These are phyloP conservation scores for Calendula officinalis DNA, from an alignment of 129 eudicot species.

Conservation along the genomic window DNA sequence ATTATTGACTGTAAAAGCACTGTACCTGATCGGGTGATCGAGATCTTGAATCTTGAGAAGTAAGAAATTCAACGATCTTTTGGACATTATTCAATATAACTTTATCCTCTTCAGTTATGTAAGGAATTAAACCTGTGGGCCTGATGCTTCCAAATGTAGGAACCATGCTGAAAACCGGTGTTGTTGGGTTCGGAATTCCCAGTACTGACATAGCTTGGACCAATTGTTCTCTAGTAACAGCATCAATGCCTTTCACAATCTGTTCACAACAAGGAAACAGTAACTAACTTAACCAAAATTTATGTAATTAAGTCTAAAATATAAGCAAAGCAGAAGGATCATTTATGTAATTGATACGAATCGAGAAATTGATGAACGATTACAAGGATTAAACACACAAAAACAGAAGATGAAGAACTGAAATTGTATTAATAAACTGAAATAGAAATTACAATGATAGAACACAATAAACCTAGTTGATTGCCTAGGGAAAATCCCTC, in stretches of 20 bases:
- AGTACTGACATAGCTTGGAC: slow-evolving; percentile 67
- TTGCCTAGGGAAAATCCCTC: too few species aligned
- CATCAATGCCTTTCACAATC: slow-evolving; percentile 99
- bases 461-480: too few species aligned
- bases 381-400: too few species aligned
- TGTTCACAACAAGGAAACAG: slow-evolving; percentile 26
- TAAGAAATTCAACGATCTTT: slow-evolving; percentile 63
- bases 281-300: background rate
- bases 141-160: slow-evolving; percentile 69
- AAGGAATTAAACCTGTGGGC: slow-evolving; percentile 74
- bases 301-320: too few species aligned
- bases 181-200: slow-evolving; percentile 60
- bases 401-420: too few species aligned
- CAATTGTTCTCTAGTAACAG: slow-evolving; percentile 85
- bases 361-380: too few species aligned
- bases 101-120: slow-evolving; percentile 83
- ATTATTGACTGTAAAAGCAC: background rate
- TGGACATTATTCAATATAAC: slow-evolving; percentile 86
- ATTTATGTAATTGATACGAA: too few species aligned
- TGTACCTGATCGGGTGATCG: slow-evolving; percentile 75
- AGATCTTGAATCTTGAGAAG: slow-evolving; percentile 58
- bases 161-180: slow-evolving; percentile 81
- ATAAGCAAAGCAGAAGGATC: too few species aligned
- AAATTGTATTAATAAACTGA: too few species aligned
- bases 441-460: too few species aligned